Conservation (phyloP, 2,329 filamentous ascomycete species). For the Helotiales sp. region DNA sequence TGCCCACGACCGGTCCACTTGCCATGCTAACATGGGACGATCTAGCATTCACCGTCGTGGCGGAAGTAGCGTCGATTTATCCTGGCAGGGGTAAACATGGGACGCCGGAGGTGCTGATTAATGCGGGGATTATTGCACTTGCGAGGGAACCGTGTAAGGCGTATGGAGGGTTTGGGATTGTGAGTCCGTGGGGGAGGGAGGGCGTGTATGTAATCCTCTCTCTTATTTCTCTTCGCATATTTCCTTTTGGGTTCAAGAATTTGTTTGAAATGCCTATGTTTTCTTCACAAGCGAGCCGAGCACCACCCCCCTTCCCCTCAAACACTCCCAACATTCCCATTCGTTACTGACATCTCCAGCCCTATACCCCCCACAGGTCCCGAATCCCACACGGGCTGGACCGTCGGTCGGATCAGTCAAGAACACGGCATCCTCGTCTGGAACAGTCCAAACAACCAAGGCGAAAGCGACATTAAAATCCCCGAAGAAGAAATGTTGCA, state of each 20-base stretch:
- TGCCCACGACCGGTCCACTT: conserved; percentile 44
- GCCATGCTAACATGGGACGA: conserved; percentile 47
- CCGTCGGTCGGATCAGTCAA: conserved; percentile 74
- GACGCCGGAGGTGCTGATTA: conserved; percentile 68
- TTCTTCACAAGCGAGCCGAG: too few species aligned
- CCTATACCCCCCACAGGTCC: conserved; percentile 46
- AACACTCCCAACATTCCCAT: not conserved
- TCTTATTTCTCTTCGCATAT: not conserved
- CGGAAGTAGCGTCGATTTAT: conserved; percentile 74
- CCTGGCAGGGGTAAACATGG: conserved; percentile 55
- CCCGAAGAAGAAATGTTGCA: conserved; percentile 53
- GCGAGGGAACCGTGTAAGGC: conserved; percentile 74
- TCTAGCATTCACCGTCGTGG: conserved; percentile 71
- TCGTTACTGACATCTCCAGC: not conserved
- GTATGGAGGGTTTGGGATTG: conserved; percentile 73
- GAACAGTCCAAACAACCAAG: conserved; percentile 40
- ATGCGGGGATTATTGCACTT: conserved; percentile 70
- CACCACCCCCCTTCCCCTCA: too few species aligned
- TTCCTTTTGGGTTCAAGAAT: too few species aligned
- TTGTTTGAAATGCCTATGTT: too few species aligned
- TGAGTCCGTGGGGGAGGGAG: conserved; percentile 61
- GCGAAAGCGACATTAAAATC: conserved; percentile 31
- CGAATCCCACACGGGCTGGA: conserved; percentile 59
- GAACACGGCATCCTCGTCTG: conserved; percentile 78
- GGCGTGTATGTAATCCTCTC: conserved; percentile 19